phyloP scores from a whole-genome alignment of 1,284 basidiomycete genomes.

The Ceratobasidium sp. region DNA sequence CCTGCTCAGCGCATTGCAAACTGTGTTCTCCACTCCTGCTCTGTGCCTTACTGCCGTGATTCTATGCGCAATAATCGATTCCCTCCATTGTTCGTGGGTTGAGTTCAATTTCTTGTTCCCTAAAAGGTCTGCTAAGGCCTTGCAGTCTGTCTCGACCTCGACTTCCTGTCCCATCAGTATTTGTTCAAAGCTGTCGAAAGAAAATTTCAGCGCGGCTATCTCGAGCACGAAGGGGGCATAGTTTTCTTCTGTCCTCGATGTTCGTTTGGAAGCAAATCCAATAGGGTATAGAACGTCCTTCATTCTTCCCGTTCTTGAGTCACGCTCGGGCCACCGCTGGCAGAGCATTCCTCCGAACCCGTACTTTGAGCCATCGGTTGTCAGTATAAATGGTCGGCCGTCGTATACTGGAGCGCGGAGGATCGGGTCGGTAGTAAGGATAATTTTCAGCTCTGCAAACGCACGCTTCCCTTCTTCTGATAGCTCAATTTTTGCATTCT shows the following conservation, averaged over 20 bases:
- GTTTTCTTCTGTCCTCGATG: constrained; percentile 40
- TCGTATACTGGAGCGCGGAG: constrained; percentile 49
- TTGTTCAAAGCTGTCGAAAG: constrained; percentile 41
- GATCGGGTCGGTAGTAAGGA: constrained; percentile 49
- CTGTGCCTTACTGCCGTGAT: constrained; percentile 39
- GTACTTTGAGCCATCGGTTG: constrained; percentile 50
- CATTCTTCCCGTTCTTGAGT: neutral
- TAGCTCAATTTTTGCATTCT: neutral
- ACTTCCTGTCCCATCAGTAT: constrained; percentile 37
- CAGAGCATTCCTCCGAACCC: constrained; percentile 50
- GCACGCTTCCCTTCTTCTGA: constrained; percentile 46
- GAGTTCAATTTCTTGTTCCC: constrained; percentile 27
- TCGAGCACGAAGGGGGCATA: constrained; percentile 44
- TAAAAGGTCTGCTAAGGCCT: constrained; percentile 40
- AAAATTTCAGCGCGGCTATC: constrained; percentile 43
- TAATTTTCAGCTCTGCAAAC: constrained; percentile 48
- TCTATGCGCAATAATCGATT: constrained; percentile 27
- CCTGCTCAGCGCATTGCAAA: constrained; percentile 48
- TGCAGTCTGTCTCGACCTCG: constrained; percentile 45
- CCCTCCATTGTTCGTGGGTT: constrained; percentile 38
- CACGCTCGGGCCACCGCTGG: constrained; percentile 43
- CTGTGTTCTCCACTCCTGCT: constrained; percentile 39
- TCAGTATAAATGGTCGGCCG: constrained; percentile 49
- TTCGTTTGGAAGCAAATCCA: constrained; percentile 42
- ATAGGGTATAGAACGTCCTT: constrained; percentile 37